phyloP scores from a whole-genome alignment of 2,329 filamentous ascomycete species.

The Aspergillus intermedius region DNA sequence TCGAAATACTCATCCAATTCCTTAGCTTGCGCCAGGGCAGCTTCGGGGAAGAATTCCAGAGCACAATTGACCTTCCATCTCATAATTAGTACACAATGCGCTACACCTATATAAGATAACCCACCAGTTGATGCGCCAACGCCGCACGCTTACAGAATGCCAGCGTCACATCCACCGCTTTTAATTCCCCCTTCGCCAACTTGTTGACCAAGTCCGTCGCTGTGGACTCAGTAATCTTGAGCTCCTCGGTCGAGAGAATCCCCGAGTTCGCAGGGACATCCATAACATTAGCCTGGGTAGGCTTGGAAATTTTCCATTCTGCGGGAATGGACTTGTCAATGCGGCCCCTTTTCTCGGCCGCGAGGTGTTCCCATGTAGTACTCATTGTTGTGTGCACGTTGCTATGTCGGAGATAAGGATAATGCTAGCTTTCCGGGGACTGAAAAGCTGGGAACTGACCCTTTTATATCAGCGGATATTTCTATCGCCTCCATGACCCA shows the following conservation, averaged over 20 bases:
- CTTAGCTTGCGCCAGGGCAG: constrained; percentile 25
- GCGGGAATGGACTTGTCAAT: constrained; percentile 13
- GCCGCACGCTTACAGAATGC: constrained; percentile 35
- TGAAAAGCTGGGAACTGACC: not conserved
- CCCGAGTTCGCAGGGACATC: constrained; percentile 9
- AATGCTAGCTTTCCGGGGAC: not conserved
- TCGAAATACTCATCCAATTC: constrained; percentile 23
- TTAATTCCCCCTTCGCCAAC: not conserved
- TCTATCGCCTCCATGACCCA: not conserved
- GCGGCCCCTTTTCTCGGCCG: constrained; percentile 12
- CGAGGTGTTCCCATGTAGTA: constrained; percentile 11
- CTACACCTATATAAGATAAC: not conserved
- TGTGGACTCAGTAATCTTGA: constrained; percentile 11
- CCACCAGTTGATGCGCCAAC: constrained; percentile 26
- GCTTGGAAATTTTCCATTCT: constrained; percentile 11
- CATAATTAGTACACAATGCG: not conserved
- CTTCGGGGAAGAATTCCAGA: constrained; percentile 27
- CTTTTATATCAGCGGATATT: not conserved
- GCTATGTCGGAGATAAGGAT: not conserved
- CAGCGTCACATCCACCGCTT: constrained; percentile 7
- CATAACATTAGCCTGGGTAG: constrained; percentile 7
- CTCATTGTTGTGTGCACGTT: not conserved
- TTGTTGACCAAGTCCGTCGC: constrained; percentile 12
- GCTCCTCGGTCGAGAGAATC: constrained; percentile 10
- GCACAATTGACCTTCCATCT: constrained; percentile 14